These are phyloP conservation scores for Hortaea sp. DNA, from an alignment of 2,329 filamentous ascomycete species.

Conservation along the genomic window DNA sequence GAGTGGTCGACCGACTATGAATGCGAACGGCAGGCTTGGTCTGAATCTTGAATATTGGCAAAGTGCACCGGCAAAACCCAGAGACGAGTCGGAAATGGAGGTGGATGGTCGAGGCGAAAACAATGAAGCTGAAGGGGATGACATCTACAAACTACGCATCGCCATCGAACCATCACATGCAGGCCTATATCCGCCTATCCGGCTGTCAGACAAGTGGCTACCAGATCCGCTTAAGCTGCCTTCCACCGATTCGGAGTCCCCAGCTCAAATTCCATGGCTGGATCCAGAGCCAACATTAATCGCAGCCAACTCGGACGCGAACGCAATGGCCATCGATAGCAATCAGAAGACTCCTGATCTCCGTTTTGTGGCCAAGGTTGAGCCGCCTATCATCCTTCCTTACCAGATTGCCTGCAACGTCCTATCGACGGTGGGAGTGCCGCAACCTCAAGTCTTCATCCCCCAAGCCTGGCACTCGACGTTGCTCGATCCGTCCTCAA, in stretches of 20 bases:
- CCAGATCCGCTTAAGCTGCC: constrained; percentile 57
- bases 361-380: constrained; percentile 63
- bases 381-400: constrained; percentile 63
- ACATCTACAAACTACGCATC: constrained; percentile 58
- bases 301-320: constrained; percentile 26
- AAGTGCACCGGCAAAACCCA: neutral
- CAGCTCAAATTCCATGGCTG: constrained; percentile 46
- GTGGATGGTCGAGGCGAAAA: neutral
- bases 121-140: constrained; percentile 6
- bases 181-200: constrained; percentile 48
- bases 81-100: neutral
- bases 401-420: constrained; percentile 54
- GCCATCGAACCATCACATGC: constrained; percentile 47
- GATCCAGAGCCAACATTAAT: constrained; percentile 59
- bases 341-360: constrained; percentile 53
- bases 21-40: constrained; percentile 56
- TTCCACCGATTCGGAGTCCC: constrained; percentile 47
- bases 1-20: constrained; percentile 62
- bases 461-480: constrained; percentile 11
- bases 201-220: constrained; percentile 66
- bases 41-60: constrained; percentile 67
- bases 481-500: constrained; percentile 8
- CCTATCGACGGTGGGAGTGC: constrained; percentile 47
- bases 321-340: constrained; percentile 46
- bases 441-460: constrained; percentile 36